Base-by-base conservation (phyloP, 2,329 filamentous ascomycete genomes). In the Aspergillus melleus region DNA sequence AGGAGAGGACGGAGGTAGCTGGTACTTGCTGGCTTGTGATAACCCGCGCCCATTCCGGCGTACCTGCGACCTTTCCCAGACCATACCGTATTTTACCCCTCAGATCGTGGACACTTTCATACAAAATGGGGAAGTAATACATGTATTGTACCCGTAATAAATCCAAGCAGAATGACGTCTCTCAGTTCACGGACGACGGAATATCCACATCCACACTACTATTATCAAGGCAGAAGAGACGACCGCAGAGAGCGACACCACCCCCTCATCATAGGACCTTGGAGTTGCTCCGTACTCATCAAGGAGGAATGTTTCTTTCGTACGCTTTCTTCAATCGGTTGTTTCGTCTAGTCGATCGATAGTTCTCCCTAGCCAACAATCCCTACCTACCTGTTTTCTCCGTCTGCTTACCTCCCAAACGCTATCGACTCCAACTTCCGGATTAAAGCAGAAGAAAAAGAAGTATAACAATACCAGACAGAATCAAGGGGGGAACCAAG, bases 101-200 rank as follows among this genome's bases (percentile, higher is more conserved):
- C 6, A 9, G 26, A 29, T 8, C 8, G 26, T 9, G 6, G 26
- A 29, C 0, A 4, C 8, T 29, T 29, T 29, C 32, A 36, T 16
- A 36, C 32, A 12, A 12, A n/a, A 42, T 4, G 2, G 14, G n/a
- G 22, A 2, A 47, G 0, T 12, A 5, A 24, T 14, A 47, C 44
- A 3, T 8, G 55, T 29, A 32, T 22, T 24, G 20, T 44, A 30
- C 54, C 22, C 30, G 22, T 19, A 9, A 8, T 6, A 9, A 22
- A 16, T 1, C 29, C 16, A 19, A 49, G 64, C 61, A 61, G 61
- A 66, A 71, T 71, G 69, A 71, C 70, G 69, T 72, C 64, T 66
- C 46, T 66, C 46, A 54, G 53, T 58, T 24, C 29, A 36, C 57
- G 14, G 11, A 49, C 52, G 29, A 49, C 8, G 6, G 16, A n/a